Evolutionary conservation across 1,284 basidiomycete genomes (phyloP).

Genomic region (Mycena sp.): DNA sequence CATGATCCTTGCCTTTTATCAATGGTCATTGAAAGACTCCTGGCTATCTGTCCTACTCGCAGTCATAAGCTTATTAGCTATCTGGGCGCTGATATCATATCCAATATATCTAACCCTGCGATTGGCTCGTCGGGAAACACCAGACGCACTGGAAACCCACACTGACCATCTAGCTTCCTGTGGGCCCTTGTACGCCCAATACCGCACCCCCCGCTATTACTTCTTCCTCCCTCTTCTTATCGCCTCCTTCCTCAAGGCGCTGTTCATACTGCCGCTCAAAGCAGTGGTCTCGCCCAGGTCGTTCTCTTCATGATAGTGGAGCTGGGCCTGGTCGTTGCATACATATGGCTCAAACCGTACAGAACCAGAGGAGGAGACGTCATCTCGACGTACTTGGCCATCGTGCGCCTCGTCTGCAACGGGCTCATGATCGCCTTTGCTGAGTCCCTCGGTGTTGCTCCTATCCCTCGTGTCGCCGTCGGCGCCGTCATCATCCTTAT

Average conservation of each 20-base stretch:
- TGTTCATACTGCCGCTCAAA: slow-evolving; percentile 80
- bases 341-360: slow-evolving; percentile 66
- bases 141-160: slow-evolving; percentile 49
- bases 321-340: slow-evolving; percentile 61
- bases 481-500: slow-evolving; percentile 72
- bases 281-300: slow-evolving; percentile 76
- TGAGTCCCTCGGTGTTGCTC: slow-evolving; percentile 61
- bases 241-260: slow-evolving; percentile 70
- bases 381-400: slow-evolving; percentile 69
- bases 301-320: slow-evolving; percentile 78
- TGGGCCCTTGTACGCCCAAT: slow-evolving; percentile 64
- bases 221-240: slow-evolving; percentile 65
- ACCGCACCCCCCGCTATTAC: slow-evolving; percentile 64
- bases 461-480: slow-evolving; percentile 81
- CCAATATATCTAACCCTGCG: slow-evolving; percentile 57
- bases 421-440: slow-evolving; percentile 77
- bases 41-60: slow-evolving; percentile 80
- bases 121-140: slow-evolving; percentile 49
- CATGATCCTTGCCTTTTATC: slow-evolving; percentile 82
- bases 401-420: slow-evolving; percentile 69
- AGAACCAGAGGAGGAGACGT: slow-evolving; percentile 67
- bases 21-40: slow-evolving; percentile 90
- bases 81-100: slow-evolving; percentile 57
- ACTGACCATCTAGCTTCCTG: slow-evolving; percentile 47
- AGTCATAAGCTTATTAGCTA: slow-evolving; percentile 68